Base-by-base conservation (phyloP, 2,329 filamentous ascomycete genomes). In the Dactylellina cionopaga region DNA sequence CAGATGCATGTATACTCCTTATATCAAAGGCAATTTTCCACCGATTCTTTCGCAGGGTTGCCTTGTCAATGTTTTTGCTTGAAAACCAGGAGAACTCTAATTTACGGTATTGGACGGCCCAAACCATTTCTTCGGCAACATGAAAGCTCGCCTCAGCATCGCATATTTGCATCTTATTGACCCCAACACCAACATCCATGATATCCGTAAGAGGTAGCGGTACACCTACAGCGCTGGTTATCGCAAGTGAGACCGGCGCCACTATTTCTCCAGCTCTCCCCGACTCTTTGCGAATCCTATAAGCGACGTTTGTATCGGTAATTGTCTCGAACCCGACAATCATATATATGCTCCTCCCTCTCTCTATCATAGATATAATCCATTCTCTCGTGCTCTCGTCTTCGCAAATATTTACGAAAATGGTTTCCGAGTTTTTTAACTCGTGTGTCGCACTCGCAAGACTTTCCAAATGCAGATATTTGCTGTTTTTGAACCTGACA, bases 271-370 rank as follows among this genome's bases (percentile, higher is more conserved):
- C 44, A 31, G 25, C 29, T 39, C 33, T 11, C 33, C 13, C 39
- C 24, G 29, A 29, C 47, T 17, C 15, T 19, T n/a, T 13, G 27
- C 19, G 31, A n/a, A 11, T 41, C 9, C 17, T 11, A 22, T 13
- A 43, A 43, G 39, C 7, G 6, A 65, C 22, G 10, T 25, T 6
- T 10, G 62, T 39, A 31, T 59, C 17, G 5, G 22, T 9, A 13
- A 31, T 52, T 0, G 64, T 54, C 5, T 49, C 24, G 33, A 52
- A 52, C 11, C 64, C 64, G 17, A 65, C 51, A 4, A 72, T 39
- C 2, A 72, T 29, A 27, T 72, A 65, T 1, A 72, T 41, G 10
- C 5, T 33, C 2, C 22, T 19, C 10, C 43, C n/a, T 13, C 37
- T 41, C 10, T 52, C 51, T 7, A 35, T 2, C 5, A 46, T 51